A percentile compares a stretch with the other conserved stretches of the same genome.
phyloP scores from a whole-genome alignment of 768 basidiomycete genomes.

The Tulasnella sp. region DNA sequence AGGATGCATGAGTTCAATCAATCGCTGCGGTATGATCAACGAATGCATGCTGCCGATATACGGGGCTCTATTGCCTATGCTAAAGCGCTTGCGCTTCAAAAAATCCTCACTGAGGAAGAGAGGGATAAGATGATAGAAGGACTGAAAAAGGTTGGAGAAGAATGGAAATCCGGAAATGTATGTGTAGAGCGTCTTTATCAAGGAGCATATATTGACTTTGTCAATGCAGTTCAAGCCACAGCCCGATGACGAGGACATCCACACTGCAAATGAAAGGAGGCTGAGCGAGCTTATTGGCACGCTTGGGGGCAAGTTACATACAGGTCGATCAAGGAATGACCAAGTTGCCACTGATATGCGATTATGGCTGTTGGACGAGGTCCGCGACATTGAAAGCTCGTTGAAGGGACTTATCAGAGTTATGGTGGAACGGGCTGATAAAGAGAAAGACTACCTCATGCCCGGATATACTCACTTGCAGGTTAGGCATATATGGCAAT shows the following conservation, averaged over 20 bases:
- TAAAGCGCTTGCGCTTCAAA: conserved; percentile 65
- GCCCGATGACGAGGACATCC: conserved; percentile 95
- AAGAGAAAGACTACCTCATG: conserved; percentile 78
- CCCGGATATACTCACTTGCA: conserved; percentile 98
- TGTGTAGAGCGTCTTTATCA: conserved; percentile 20
- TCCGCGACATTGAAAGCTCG: conserved; percentile 47
- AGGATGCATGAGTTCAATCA: conserved; percentile 99
- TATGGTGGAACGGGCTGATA: conserved; percentile 84
- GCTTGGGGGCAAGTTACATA: conserved; percentile 91
- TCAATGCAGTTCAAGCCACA: conserved; percentile 53
- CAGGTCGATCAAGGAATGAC: conserved; percentile 93
- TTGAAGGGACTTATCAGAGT: conserved; percentile 73
- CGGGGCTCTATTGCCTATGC: conserved; percentile 92
- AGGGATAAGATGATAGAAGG: conserved; percentile 59
- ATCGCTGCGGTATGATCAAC: conserved; percentile 84
- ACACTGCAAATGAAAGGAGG: conserved; percentile 94
- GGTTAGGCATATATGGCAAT: conserved; percentile 26
- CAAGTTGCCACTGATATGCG: conserved; percentile 99
- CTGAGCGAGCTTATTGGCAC: conserved; percentile 86
- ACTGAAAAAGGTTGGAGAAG: conserved; percentile 57
- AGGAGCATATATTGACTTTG: background rate
- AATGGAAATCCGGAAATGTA: conserved; percentile 75
- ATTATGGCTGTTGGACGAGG: conserved; percentile 81
- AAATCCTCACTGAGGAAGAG: conserved; percentile 71
- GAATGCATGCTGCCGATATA: conserved; percentile 88